These are phyloP conservation scores for Pilasporangium apinafurcum DNA, from an alignment of 352 stramenopile species.

Conservation along the genomic window DNA sequence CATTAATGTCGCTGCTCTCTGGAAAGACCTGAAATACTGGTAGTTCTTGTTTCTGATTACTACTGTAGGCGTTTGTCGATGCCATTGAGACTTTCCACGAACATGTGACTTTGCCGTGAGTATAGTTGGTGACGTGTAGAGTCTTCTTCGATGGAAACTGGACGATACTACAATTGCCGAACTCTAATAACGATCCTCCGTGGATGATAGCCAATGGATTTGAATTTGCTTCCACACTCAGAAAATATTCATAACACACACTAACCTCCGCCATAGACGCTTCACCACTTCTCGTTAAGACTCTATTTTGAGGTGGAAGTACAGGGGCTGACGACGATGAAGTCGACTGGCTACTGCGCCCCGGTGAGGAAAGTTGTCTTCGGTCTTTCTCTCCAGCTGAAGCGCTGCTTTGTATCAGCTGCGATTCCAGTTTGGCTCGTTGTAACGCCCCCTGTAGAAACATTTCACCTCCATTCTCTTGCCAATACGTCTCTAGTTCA, in stretches of 20 bases:
- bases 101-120: slow-evolving; percentile 82
- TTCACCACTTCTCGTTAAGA: slow-evolving; percentile 85
- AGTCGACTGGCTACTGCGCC: not conserved
- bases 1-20: slow-evolving; percentile 64
- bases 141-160: slow-evolving; percentile 62
- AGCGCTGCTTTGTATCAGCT: not conserved
- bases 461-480: slow-evolving; percentile 58
- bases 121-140: slow-evolving; percentile 82
- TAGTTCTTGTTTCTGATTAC: not conserved
- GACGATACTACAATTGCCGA: slow-evolving; percentile 60
- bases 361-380: not conserved
- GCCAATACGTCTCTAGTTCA: slow-evolving; percentile 69
- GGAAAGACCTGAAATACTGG: slow-evolving; percentile 71
- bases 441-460: slow-evolving; percentile 55
- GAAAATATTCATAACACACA: slow-evolving; percentile 83
- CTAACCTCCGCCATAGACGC: slow-evolving; percentile 64
- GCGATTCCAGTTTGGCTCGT: slow-evolving; percentile 14
- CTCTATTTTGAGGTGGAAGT: slow-evolving; percentile 16
- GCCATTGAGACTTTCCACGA: slow-evolving; percentile 53
- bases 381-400: not conserved
- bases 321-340: not conserved
- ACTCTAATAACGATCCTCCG: slow-evolving; percentile 49
- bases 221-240: slow-evolving; percentile 42
- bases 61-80: slow-evolving; percentile 3
- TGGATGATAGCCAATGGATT: slow-evolving; percentile 63